phyloP scores from a whole-genome alignment of 768 basidiomycete genomes.

The Dendrothele bispora region DNA sequence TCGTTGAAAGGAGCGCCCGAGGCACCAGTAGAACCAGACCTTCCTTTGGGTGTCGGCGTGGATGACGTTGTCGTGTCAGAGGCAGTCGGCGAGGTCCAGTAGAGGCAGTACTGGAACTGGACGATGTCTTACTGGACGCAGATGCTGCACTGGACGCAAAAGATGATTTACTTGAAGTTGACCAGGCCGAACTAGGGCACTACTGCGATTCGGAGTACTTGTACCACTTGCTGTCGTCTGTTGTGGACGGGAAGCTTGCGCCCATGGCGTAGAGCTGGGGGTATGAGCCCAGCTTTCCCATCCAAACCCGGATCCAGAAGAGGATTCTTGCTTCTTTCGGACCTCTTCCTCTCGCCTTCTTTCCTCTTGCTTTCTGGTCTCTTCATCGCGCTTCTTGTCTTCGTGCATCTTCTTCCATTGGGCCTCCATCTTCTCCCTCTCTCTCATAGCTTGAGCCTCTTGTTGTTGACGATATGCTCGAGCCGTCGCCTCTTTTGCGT shows the following conservation, averaged over 20 bases:
- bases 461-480: constrained; percentile 25
- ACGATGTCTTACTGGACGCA: constrained; percentile 23
- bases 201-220: constrained; percentile 17
- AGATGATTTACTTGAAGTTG: constrained; percentile 10
- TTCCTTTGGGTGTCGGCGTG: constrained; percentile 22
- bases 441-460: constrained; percentile 41
- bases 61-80: constrained; percentile 26
- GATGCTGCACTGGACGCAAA: constrained; percentile 7
- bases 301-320: constrained; percentile 32
- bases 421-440: constrained; percentile 21
- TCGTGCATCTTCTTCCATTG: constrained; percentile 21
- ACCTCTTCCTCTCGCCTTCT: constrained; percentile 41
- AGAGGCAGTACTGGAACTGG: constrained; percentile 24
- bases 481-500: constrained; percentile 26
- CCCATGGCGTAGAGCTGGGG: constrained; percentile 28
- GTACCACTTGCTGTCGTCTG: constrained; percentile 14
- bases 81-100: constrained; percentile 19
- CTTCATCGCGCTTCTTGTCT: constrained; percentile 25
- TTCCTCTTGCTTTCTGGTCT: constrained; percentile 19
- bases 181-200: constrained; percentile 22
- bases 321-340: constrained; percentile 42
- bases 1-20: constrained; percentile 26
- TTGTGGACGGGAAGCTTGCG: constrained; percentile 25
- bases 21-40: constrained; percentile 24
- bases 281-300: constrained; percentile 25